Base-by-base conservation (phyloP, 2,329 filamentous ascomycete genomes). In the Ceratocystis harringtonii region DNA sequence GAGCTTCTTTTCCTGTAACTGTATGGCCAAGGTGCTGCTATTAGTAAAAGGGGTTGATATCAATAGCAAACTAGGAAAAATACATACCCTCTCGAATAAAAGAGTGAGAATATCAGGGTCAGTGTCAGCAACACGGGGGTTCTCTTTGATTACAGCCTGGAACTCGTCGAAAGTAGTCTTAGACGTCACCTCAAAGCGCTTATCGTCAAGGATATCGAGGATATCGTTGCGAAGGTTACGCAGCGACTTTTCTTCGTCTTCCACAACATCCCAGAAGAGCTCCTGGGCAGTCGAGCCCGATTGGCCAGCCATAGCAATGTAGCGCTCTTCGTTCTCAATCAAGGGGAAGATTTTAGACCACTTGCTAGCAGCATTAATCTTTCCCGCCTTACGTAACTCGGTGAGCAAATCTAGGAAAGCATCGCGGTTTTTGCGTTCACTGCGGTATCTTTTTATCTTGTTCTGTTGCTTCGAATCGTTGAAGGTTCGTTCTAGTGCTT, bases 261-360 rank as follows among this genome's bases (percentile, higher is more conserved):
- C 94, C 30, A 97, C 81, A 61, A 92, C 79, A 73, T 99, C 94
- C 90, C 92, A 96, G 78, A 99, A 97, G 5, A 99, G 79, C 71
- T 97, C 91, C 69, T 96, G 81, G 15, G 94, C 90, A 3, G 84
- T 88, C 3, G 92, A 96, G 65, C 92, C 92, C 67, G 83, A 76
- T 72, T 95, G 90, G 63, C 91, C 92, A 67, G 92, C 82, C 80
- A 96, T 90, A 69, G 84, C 85, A 70, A 80, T 81, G 75, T 96
- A 97, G 69, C 92, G 89, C 61, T 87, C 82, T 71, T 99, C 94
- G 65, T 88, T 79, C 70, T 89, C 83, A 70, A 99, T 82, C 61
- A 87, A 74, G 0, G 88, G 84, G 69, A 88, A 80, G 69, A 97
- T 81, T 67, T 91, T 83, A 75, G 82, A 89, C 94, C 94, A 99